Base-by-base conservation (phyloP, 1,284 basidiomycete species). In the Sporisorium iseilematis-ciliati region DNA sequence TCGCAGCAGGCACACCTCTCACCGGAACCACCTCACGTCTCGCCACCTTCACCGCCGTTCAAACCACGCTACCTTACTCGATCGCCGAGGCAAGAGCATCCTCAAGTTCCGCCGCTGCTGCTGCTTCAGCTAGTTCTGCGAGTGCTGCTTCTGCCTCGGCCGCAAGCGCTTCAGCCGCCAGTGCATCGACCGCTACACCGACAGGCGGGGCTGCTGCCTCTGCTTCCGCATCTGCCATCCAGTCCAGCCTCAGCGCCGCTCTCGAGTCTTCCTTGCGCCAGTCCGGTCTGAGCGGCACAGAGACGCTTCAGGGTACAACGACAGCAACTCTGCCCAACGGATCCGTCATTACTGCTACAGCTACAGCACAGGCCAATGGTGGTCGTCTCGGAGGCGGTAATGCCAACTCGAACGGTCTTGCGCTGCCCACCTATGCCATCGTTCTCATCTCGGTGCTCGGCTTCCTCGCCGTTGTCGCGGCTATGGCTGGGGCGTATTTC, bases 371-470 rank as follows among this genome's bases (percentile, higher is more conserved):
- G 40, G 80, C 80, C 46, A 82, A 82, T 38, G 80, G 80, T 6
- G 65, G 65, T 14, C 59, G 65, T 38, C 70, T 79, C 0, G 64
- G 60, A 51, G 75, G 54, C 38, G 57, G 45, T 45, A n/a, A 26
- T 7, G 50, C 55, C 33, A 66, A 69, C 21, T 53, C 58, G 20
- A 74, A 74, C 42, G 74, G 70, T 11, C 70, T 67, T 16, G 70
- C 66, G 8, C 57, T 81, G 20, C 80, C 80, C 2, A 62, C 51
- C 10, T 82, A 78, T 23, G 80, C 80, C 16, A 82, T 82, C 53
- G 80, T 79, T 8, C 69, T 82, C 41, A 82, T 82, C 43, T 66
- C 73, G n/a, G 77, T 82, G 31, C 73, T 82, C 11, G 79, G 79
- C 56, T 81, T 79, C 64, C 66, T 82, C 5, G 78, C 77, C 43